Evolutionary conservation across 257 asterid genomes (phyloP).

Genomic region (Fraxinus pennsylvanica): DNA sequence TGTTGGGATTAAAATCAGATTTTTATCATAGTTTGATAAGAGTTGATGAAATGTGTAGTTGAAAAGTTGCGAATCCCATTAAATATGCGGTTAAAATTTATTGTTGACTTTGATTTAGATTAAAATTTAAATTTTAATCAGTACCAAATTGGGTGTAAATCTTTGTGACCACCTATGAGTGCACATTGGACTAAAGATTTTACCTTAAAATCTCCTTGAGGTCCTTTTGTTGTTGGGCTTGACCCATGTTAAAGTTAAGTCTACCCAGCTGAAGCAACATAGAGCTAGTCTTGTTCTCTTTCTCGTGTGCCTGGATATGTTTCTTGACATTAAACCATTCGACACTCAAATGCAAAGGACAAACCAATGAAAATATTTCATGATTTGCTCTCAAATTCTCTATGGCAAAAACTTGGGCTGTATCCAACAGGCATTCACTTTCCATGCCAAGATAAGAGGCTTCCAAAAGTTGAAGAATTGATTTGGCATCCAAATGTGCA

Average conservation of each 20-base stretch:
- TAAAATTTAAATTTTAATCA: too few species aligned
- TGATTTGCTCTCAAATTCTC: not conserved
- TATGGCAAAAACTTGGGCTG: slow-evolving; percentile 25
- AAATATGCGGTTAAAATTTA: too few species aligned
- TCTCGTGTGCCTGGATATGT: slow-evolving; percentile 27
- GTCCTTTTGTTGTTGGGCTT: slow-evolving; percentile 54
- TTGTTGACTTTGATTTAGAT: too few species aligned
- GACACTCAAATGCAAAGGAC: slow-evolving; percentile 48
- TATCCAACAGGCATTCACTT: slow-evolving; percentile 34
- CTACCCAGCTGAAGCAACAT: slow-evolving; percentile 41
- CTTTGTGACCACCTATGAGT: too few species aligned
- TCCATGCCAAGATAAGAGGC: slow-evolving; percentile 49
- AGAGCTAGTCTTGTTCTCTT: slow-evolving; percentile 1
- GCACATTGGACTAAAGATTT: too few species aligned
- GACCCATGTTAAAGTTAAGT: slow-evolving; percentile 60
- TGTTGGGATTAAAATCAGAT: too few species aligned
- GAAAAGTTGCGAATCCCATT: too few species aligned
- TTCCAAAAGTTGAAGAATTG: slow-evolving; percentile 43
- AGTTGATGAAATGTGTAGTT: too few species aligned
- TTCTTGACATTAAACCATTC: slow-evolving; percentile 52
- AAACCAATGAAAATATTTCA: not conserved
- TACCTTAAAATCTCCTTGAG: slow-evolving; percentile 56
- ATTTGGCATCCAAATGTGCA: slow-evolving; percentile 17
- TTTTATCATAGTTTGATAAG: too few species aligned
- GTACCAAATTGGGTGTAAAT: too few species aligned